These are phyloP conservation scores for Gaultheria prostrata DNA, from an alignment of 148 eudicot species.

Conservation along the genomic window DNA sequence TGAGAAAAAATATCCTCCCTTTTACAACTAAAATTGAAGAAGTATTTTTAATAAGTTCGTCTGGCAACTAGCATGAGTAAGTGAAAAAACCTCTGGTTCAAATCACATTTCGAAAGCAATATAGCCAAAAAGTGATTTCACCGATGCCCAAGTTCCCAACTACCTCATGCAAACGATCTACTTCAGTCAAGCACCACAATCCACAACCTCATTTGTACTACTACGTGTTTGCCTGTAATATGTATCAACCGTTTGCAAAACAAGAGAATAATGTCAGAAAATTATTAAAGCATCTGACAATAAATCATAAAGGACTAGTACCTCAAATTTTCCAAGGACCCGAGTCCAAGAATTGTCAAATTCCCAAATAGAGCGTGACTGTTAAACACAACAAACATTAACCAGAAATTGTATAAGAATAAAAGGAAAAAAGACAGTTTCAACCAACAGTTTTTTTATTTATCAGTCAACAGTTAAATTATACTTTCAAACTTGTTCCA, in stretches of 20 bases:
- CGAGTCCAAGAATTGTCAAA: constrained; percentile 75
- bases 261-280: constrained; percentile 23
- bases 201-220: constrained; percentile 17
- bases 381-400: constrained; percentile 15
- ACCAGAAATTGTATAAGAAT: constrained; percentile 16
- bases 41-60: neutral
- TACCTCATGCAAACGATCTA: neutral
- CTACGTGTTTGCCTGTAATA: constrained; percentile 77
- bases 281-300: constrained; percentile 8
- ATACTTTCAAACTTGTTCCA: neutral
- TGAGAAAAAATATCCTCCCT: neutral
- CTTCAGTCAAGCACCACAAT: neutral
- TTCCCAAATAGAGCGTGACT: constrained; percentile 81
- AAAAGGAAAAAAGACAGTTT: neutral
- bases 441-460: neutral
- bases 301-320: constrained; percentile 21
- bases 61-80: neutral
- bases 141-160: neutral
- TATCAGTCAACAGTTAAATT: neutral
- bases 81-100: neutral
- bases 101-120: neutral
- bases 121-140: neutral
- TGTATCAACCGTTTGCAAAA: constrained; percentile 76
- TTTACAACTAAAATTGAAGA: neutral
- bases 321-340: constrained; percentile 81